Base-by-base conservation (phyloP, 805 yeast genomes). In the Candida tammaniensis region DNA sequence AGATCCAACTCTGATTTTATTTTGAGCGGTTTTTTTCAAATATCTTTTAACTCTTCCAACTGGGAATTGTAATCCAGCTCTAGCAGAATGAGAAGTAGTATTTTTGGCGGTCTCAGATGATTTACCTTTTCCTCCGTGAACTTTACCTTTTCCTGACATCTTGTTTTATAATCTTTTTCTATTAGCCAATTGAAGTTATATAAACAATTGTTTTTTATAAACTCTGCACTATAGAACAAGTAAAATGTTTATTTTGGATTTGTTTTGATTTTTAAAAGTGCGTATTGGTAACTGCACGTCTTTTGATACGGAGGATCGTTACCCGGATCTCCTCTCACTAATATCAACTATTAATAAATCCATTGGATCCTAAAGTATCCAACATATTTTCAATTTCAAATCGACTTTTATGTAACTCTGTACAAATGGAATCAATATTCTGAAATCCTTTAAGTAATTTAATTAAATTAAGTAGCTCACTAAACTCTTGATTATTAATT, bases 21-120 rank as follows among this genome's bases (percentile, higher is more conserved):
- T 86, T 59, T 86, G 93, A 14, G 96, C 95, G 46, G 83, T 86
- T 62, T 75, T 82, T 72, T 89, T 91, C 64, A 93, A 74, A 61
- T 88, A 91, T 72, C 98, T 80, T 78, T 93, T 91, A 52, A 93
- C 88, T 82, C 99, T 87, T 41, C 99, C 99, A 24, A 94, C 98
- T 32, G 99, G 99, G 70, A 93, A 93, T 61, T 84, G 93, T 59
- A 88, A 70, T 17, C 96, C 96, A 17, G 96, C 96, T 62, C 94
- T 81, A 7, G 95, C 95, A 5, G 95, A 86, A 51, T 89, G 95
- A 10, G 96, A 85, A 51, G 84, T 89, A 15, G 91, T 74, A 31
- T 70, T 67, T 61, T 82, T 83, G 59, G 86, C 86, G 31, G 56
- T 45, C 42, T 67, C 73, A 21, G 95, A 86, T 17, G 94, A 81